Evolutionary conservation across 2,329 filamentous ascomycete species (phyloP).

Genomic region (Verticillium zaregamsianum): DNA sequence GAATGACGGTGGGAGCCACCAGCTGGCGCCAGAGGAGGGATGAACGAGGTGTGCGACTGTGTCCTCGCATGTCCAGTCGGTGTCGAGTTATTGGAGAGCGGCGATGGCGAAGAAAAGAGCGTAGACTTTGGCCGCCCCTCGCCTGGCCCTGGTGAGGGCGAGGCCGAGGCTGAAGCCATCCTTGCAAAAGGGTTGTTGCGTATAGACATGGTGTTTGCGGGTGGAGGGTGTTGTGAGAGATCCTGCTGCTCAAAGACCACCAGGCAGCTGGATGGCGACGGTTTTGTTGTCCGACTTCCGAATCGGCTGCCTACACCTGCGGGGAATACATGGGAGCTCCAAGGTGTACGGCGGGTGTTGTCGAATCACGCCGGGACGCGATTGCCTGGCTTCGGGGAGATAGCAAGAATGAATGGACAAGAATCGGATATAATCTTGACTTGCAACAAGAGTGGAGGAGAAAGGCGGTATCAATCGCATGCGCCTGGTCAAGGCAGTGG

Average conservation of each 20-base stretch:
- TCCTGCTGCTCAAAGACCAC: slow-evolving; percentile 5
- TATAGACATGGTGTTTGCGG: slow-evolving; percentile 56
- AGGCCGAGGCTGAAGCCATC: slow-evolving; percentile 62
- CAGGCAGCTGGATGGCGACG: not conserved
- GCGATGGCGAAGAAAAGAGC: slow-evolving; percentile 60
- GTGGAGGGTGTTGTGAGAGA: slow-evolving; percentile 41
- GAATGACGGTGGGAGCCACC: slow-evolving; percentile 32
- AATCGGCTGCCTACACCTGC: not conserved
- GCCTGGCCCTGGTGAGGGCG: slow-evolving; percentile 59
- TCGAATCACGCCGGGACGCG: not conserved
- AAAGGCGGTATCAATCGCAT: not conserved
- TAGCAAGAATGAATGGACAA: not conserved
- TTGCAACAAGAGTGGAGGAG: not conserved
- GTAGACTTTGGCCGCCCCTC: slow-evolving; percentile 69
- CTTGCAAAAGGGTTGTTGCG: slow-evolving; percentile 78
- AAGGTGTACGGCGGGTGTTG: not conserved
- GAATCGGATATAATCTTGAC: not conserved
- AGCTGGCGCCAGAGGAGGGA: slow-evolving; percentile 34
- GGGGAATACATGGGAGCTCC: not conserved
- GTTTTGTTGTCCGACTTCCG: not conserved
- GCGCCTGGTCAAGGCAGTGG: not conserved
- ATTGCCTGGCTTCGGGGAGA: not conserved
- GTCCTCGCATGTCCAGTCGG: slow-evolving; percentile 60
- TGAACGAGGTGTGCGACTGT: slow-evolving; percentile 58
- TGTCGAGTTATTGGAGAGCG: slow-evolving; percentile 32